A percentile compares a stretch with the other conserved stretches of the same genome.
phyloP scores from a whole-genome alignment of 179 eudicot species.

The Patellifolia procumbens region DNA sequence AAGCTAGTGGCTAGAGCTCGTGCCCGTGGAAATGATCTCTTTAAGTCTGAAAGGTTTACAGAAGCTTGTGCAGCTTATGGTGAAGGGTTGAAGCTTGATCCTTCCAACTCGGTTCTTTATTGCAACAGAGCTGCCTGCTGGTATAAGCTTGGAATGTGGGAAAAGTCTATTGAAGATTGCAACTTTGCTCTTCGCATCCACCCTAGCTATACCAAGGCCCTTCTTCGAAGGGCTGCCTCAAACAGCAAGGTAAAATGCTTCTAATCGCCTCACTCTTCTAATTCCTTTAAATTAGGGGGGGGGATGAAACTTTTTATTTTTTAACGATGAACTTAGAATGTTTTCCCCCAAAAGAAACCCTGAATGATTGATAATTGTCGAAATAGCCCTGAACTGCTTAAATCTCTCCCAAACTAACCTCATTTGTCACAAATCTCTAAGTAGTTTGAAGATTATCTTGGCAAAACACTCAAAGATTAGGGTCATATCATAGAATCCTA shows the following conservation, averaged over 20 bases:
- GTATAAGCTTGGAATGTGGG: constrained; percentile 82
- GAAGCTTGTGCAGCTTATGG: constrained; percentile 93
- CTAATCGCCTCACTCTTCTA: not conserved
- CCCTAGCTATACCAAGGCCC: constrained; percentile 83
- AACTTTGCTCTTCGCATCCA: constrained; percentile 71
- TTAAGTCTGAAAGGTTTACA: constrained; percentile 73
- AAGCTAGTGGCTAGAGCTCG: constrained; percentile 73
- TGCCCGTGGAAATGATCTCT: constrained; percentile 84
- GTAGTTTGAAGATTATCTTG: too few species aligned
- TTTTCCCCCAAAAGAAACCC: too few species aligned
- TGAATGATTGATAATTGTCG: too few species aligned
- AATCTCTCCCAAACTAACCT: too few species aligned
- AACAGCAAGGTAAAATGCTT: constrained; percentile 58
- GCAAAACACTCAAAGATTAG: too few species aligned
- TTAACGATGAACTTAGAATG: too few species aligned
- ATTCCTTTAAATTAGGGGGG: not conserved
- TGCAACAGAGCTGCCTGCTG: constrained; percentile 96
- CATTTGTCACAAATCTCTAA: too few species aligned
- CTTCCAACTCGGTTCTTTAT: constrained; percentile 75
- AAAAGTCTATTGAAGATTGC: constrained; percentile 79
- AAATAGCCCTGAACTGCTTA: too few species aligned
- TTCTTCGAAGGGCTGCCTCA: constrained; percentile 83
- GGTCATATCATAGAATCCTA: too few species aligned
- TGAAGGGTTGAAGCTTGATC: constrained; percentile 82
- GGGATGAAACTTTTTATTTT: too few species aligned